phyloP scores from a whole-genome alignment of 2,329 filamentous ascomycete genomes.

The Colletotrichum sp. region DNA sequence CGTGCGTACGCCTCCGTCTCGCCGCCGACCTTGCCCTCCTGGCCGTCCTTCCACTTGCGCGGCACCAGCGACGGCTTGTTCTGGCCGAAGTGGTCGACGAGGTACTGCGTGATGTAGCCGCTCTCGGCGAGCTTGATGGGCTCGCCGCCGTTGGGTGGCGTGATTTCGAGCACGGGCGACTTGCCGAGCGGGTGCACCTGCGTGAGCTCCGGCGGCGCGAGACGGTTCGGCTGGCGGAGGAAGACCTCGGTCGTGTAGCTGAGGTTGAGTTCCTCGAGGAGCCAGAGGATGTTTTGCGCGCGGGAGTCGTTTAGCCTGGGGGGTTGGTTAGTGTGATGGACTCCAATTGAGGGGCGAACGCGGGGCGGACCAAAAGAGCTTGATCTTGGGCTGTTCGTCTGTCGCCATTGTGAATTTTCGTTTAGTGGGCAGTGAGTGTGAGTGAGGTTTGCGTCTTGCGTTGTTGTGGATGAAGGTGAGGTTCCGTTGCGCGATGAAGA shows the following conservation, averaged over 20 bases:
- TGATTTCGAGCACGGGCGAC: slow-evolving; percentile 77
- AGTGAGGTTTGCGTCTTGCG: neutral
- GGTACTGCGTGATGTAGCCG: slow-evolving; percentile 82
- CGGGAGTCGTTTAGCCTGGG: slow-evolving; percentile 82
- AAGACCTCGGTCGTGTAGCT: slow-evolving; percentile 82
- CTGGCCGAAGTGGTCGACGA: slow-evolving; percentile 66
- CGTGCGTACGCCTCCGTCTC: slow-evolving; percentile 67
- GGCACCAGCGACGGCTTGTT: slow-evolving; percentile 54
- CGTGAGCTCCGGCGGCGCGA: slow-evolving; percentile 78
- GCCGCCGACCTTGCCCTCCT: slow-evolving; percentile 62
- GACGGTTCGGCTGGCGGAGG: slow-evolving; percentile 61
- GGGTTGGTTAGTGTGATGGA: neutral
- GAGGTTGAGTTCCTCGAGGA: slow-evolving; percentile 81
- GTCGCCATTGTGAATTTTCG: neutral
- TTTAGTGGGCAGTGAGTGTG: neutral
- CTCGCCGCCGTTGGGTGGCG: slow-evolving; percentile 28
- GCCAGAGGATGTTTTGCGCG: slow-evolving; percentile 83
- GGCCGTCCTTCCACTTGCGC: slow-evolving; percentile 58
- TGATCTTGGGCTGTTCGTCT: slow-evolving; percentile 57
- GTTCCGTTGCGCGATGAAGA: neutral
- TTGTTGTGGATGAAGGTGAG: neutral
- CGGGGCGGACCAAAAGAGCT: slow-evolving; percentile 62
- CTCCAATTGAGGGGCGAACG: neutral
- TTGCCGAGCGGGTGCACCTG: slow-evolving; percentile 86
- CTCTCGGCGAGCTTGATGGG: slow-evolving; percentile 79